A percentile compares a stretch with the other conserved stretches of the same genome.
Conservation (phyloP, 768 basidiomycete genomes). For the Ephemerocybe angulata region DNA sequence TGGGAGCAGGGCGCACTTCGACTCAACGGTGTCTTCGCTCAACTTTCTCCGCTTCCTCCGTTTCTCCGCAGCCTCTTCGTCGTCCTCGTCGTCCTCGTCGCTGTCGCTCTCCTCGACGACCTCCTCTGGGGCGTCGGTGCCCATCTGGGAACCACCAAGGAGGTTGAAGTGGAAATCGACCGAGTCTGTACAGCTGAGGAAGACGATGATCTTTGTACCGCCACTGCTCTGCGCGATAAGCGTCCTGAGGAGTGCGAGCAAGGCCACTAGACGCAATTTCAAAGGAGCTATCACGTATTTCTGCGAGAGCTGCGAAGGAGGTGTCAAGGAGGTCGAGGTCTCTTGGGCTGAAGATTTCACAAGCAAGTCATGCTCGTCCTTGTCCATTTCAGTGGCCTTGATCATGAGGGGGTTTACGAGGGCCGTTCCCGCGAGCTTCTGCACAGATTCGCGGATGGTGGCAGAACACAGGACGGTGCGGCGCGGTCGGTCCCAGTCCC, state of each 20-base stretch:
- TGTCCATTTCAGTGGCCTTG: conserved; percentile 62
- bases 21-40: conserved; percentile 47
- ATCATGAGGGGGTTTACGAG: conserved; percentile 79
- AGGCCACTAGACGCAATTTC: conserved; percentile 89
- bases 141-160: conserved; percentile 71
- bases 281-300: conserved; percentile 88
- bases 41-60: background rate
- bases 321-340: conserved; percentile 68
- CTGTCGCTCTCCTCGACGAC: conserved; percentile 13
- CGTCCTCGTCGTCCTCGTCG: conserved; percentile 26
- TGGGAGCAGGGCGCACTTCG: conserved; percentile 74
- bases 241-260: conserved; percentile 80
- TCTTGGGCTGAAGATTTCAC: background rate
- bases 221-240: conserved; percentile 62
- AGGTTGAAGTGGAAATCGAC: conserved; percentile 96
- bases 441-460: conserved; percentile 92
- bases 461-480: conserved; percentile 94
- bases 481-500: conserved; percentile 77
- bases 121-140: conserved; percentile 16
- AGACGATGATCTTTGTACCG: conserved; percentile 83
- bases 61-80: conserved; percentile 18
- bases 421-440: conserved; percentile 84
- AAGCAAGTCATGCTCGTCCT: conserved; percentile 16
- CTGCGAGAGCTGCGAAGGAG: conserved; percentile 90
- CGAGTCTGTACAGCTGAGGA: conserved; percentile 95